These are phyloP conservation scores for Senna siamea DNA, from an alignment of 306 rosid genomes.

Conservation along the genomic window DNA sequence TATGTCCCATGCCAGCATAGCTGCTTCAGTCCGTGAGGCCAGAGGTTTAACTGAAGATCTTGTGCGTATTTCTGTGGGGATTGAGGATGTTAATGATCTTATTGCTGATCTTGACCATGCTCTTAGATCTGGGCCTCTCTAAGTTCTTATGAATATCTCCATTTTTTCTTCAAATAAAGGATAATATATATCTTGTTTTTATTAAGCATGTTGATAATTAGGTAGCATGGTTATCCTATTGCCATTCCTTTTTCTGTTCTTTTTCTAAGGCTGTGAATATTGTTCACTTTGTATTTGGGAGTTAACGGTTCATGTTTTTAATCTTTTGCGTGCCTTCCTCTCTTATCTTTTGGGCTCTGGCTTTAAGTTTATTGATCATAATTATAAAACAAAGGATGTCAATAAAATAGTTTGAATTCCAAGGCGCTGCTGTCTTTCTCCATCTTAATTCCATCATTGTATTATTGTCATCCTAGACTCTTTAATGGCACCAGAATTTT, in stretches of 20 bases:
- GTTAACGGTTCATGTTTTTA: not conserved
- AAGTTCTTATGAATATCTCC: slow-evolving; percentile 6
- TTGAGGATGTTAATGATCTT: slow-evolving; percentile 81
- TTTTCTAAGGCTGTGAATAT: not conserved
- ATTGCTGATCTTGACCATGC: slow-evolving; percentile 73
- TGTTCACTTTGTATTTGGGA: too few relatives aligned
- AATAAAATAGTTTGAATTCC: not conserved
- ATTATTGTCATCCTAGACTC: not conserved
- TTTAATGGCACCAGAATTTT: too few relatives aligned
- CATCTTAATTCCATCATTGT: not conserved
- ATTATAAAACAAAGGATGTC: not conserved
- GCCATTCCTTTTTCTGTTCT: not conserved
- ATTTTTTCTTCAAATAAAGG: not conserved
- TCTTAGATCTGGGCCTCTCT: slow-evolving; percentile 66
- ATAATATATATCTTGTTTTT: not conserved
- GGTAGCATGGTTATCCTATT: not conserved
- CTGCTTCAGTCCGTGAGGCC: slow-evolving; percentile 73
- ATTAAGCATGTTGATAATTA: not conserved
- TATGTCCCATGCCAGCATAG: slow-evolving; percentile 91
- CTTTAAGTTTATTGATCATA: not conserved
- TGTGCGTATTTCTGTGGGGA: slow-evolving; percentile 81
- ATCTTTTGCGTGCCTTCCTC: not conserved
- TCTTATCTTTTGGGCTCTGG: not conserved
- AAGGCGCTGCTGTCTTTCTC: not conserved
- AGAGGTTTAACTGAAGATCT: slow-evolving; percentile 90